Evolutionary conservation across 2,329 filamentous ascomycete species (phyloP).

Genomic region (Cyanodermella asteris): DNA sequence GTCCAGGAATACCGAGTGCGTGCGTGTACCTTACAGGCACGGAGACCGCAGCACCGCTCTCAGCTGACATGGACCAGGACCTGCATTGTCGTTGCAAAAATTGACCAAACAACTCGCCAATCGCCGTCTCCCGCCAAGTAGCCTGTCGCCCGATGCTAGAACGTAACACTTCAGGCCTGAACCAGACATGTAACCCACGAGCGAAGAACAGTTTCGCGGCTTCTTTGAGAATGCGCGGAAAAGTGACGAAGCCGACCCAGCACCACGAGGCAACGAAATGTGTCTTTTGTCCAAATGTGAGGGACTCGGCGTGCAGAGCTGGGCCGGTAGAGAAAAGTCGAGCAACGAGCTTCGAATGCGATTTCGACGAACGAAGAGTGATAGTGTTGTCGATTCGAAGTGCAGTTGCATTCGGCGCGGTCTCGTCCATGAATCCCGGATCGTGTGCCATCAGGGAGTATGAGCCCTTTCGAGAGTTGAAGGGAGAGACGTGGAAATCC

Average conservation of each 20-base stretch:
- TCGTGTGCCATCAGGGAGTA: constrained; percentile 32
- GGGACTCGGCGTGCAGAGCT: constrained; percentile 26
- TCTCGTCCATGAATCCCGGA: too few species aligned
- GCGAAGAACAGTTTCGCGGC: constrained; percentile 35
- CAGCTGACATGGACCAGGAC: not conserved
- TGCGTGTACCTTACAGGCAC: constrained; percentile 16
- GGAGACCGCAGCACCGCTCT: too few species aligned
- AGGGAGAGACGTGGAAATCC: constrained; percentile 57
- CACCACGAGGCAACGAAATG: constrained; percentile 36
- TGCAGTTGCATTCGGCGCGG: too few species aligned
- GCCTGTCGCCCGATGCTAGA: constrained; percentile 33
- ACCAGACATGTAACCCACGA: constrained; percentile 40
- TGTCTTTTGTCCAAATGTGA: constrained; percentile 22
- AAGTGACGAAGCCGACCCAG: constrained; percentile 45
- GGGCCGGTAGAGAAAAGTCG: constrained; percentile 32
- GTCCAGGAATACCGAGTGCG: constrained; percentile 9
- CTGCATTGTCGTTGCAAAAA: not conserved
- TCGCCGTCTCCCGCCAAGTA: constrained; percentile 13
- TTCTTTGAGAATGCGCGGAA: constrained; percentile 42
- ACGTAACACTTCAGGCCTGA: constrained; percentile 37
- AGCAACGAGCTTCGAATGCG: constrained; percentile 38
- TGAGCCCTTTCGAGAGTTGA: constrained; percentile 39
- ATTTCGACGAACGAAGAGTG: constrained; percentile 36
- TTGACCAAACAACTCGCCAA: constrained; percentile 27
- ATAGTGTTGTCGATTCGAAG: constrained; percentile 36